These are phyloP conservation scores for Colletotrichum trifolii DNA, from an alignment of 2,329 filamentous ascomycete genomes.

Conservation along the genomic window DNA sequence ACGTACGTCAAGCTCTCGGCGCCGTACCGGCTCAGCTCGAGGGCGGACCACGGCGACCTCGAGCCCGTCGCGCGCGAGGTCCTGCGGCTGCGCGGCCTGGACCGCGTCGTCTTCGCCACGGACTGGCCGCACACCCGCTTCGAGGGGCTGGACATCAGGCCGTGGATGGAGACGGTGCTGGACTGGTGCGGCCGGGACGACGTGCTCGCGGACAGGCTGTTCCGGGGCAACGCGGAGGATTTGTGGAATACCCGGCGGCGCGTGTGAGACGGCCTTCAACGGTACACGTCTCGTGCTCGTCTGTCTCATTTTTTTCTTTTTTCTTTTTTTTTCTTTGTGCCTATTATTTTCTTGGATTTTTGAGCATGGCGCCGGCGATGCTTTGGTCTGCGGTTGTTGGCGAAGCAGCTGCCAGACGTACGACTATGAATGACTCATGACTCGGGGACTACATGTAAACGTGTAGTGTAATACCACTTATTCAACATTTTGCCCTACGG, in stretches of 20 bases:
- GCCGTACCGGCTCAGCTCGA: conserved; percentile 64
- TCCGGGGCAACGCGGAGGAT: conserved; percentile 65
- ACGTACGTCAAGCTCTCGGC: conserved; percentile 70
- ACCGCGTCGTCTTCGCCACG: conserved; percentile 66
- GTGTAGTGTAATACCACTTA: no score
- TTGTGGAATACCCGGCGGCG: conserved; percentile 48
- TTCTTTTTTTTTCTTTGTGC: not conserved
- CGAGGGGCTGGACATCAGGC: conserved; percentile 64
- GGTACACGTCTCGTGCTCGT: not conserved
- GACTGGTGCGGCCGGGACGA: conserved; percentile 61
- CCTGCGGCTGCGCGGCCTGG: conserved; percentile 53
- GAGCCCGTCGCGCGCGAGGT: conserved; percentile 62
- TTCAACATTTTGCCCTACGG: no score
- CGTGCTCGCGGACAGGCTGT: conserved; percentile 59
- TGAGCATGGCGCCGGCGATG: conserved; percentile 19
- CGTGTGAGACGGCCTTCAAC: conserved; percentile 2
- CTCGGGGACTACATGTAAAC: no score
- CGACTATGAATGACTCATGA: conserved; percentile 25
- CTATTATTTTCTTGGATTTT: not conserved
- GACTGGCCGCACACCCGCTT: conserved; percentile 75
- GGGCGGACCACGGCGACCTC: conserved; percentile 55
- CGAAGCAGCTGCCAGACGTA: not conserved
- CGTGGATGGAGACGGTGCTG: conserved; percentile 65
- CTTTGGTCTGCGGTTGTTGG: not conserved
- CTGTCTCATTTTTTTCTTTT: not conserved